Percentiles rank a stretch among this genome's conserved stretches.
phyloP scores from a whole-genome alignment of 805 yeast genomes.

The Zygotorulaspora sp. region DNA sequence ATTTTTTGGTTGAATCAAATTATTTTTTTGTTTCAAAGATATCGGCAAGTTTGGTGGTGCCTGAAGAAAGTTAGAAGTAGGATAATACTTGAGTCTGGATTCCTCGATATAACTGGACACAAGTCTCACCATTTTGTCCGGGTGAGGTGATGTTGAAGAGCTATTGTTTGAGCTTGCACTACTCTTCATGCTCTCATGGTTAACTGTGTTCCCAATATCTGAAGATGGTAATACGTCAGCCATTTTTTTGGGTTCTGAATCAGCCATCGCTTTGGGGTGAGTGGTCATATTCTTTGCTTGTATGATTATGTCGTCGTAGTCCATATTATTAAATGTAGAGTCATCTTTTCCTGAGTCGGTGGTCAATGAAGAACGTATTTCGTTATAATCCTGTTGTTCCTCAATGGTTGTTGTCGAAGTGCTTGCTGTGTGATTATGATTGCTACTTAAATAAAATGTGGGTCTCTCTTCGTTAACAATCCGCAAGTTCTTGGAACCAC shows the following conservation, averaged over 20 bases:
- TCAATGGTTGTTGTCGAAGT: constrained; percentile 4
- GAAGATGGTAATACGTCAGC: neutral
- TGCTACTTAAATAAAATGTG: constrained; percentile 23
- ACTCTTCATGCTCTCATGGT: constrained; percentile 10
- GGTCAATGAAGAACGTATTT: neutral
- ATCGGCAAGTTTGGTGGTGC: constrained; percentile 36
- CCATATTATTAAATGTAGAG: neutral
- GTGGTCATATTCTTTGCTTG: neutral
- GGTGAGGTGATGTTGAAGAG: constrained; percentile 11
- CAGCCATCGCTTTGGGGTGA: neutral
- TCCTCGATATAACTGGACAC: constrained; percentile 36
- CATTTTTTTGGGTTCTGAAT: neutral
- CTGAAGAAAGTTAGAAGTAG: constrained; percentile 33
- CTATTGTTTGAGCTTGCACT: constrained; percentile 7
- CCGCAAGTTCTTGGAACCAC: constrained; percentile 21
- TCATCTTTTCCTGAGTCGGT: neutral
- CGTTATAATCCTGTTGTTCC: constrained; percentile 8
- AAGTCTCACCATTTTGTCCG: constrained; percentile 26
- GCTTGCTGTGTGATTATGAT: constrained; percentile 14
- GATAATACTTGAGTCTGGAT: constrained; percentile 30
- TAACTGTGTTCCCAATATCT: neutral
- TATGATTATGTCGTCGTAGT: neutral
- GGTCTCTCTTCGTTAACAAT: constrained; percentile 33
- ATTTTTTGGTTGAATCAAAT: constrained; percentile 32
- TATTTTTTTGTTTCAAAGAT: constrained; percentile 32